A percentile compares a stretch with the other conserved stretches of the same genome.
Conservation (phyloP, 371 early-diverging fungal genomes). For the Lichtheimia ornata region DNA sequence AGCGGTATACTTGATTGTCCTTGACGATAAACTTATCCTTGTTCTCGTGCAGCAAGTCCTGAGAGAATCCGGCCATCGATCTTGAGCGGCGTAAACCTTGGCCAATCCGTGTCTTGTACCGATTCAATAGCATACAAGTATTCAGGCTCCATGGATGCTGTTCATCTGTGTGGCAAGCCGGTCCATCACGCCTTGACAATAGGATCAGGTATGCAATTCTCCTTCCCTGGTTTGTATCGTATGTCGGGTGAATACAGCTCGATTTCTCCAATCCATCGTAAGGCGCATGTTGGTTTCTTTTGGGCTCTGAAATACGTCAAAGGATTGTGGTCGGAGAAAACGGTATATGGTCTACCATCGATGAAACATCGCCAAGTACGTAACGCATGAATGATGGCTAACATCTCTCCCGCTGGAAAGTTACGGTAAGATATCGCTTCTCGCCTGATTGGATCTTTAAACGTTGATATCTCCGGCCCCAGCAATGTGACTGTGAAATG, state of each 20-base stretch:
- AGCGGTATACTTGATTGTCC: slow-evolving; percentile 3
- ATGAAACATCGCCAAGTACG: slow-evolving; percentile 31
- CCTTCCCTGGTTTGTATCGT: slow-evolving; percentile 18
- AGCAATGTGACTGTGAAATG: too few species aligned
- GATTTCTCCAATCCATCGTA: slow-evolving; percentile 28
- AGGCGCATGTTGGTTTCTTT: slow-evolving; percentile 23
- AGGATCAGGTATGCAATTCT: slow-evolving; percentile 24
- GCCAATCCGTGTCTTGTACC: slow-evolving; percentile 19
- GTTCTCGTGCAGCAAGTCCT: too few species aligned
- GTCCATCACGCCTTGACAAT: slow-evolving; percentile 13
- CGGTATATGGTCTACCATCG: slow-evolving; percentile 20
- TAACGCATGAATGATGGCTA: slow-evolving; percentile 34
- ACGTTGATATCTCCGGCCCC: too few species aligned
- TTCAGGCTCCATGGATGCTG: slow-evolving; percentile 16
- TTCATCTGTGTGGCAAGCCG: background rate
- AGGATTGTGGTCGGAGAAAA: slow-evolving; percentile 31
- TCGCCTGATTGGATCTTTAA: too few species aligned
- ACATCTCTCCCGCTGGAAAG: too few species aligned
- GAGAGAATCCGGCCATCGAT: slow-evolving; percentile 1
- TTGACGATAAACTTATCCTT: slow-evolving; percentile 5
- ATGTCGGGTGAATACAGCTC: slow-evolving; percentile 33
- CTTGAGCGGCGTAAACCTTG: slow-evolving; percentile 12
- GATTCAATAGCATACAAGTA: slow-evolving; percentile 18
- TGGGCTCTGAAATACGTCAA: slow-evolving; percentile 25
- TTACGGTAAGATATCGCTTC: too few species aligned